A percentile compares a stretch with the other conserved stretches of the same genome.
Conservation (phyloP, 2,329 filamentous ascomycete species). For the Aspergillus ibericus region DNA sequence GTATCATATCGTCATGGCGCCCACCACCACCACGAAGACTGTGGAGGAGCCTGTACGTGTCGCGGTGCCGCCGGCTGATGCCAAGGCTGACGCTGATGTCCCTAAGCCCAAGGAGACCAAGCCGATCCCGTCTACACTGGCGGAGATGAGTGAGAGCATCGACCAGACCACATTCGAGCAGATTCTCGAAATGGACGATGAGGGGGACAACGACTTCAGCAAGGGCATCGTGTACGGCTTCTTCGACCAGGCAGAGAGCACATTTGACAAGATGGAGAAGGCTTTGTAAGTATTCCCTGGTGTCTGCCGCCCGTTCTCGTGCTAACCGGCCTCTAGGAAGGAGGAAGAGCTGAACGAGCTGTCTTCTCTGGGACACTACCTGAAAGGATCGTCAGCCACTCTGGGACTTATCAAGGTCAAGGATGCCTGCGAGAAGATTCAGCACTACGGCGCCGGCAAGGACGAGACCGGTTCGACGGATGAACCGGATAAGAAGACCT, state of each 20-base stretch:
- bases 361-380: constrained; percentile 85
- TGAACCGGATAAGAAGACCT: constrained; percentile 66
- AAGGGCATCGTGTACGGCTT: constrained; percentile 85
- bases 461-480: constrained; percentile 70
- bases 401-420: constrained; percentile 87
- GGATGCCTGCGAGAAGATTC: constrained; percentile 94
- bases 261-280: constrained; percentile 80
- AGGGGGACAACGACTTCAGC: constrained; percentile 85
- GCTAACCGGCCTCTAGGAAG: constrained; percentile 50
- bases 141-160: constrained; percentile 72
- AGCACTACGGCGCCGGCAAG: constrained; percentile 82
- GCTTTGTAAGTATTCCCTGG: constrained; percentile 66
- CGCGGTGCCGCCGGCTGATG: not conserved
- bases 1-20: constrained; percentile 25
- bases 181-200: constrained; percentile 98
- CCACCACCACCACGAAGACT: constrained; percentile 28
- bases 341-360: constrained; percentile 69
- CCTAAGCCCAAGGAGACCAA: constrained; percentile 47
- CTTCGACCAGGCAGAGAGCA: constrained; percentile 85
- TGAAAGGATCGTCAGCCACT: constrained; percentile 95
- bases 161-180: constrained; percentile 83
- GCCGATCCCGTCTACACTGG: constrained; percentile 40
- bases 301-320: not conserved
- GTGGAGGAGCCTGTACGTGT: constrained; percentile 27
- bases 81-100: constrained; percentile 9